Base-by-base conservation (phyloP, 148 eudicot genomes). In the Limonium bicolor region DNA sequence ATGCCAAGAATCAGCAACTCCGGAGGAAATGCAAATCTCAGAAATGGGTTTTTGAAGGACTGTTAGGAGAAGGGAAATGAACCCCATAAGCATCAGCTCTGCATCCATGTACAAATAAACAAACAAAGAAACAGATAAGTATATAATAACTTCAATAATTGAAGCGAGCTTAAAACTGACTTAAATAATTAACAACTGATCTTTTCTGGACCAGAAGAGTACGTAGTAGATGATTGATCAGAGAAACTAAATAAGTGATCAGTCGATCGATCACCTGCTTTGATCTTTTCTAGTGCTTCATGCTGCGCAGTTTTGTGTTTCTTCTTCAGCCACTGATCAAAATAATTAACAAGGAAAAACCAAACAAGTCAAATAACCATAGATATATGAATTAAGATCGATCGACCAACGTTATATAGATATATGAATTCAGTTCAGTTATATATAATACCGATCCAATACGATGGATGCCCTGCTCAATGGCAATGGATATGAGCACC, bases 211-310 rank as follows among this genome's bases (percentile, higher is more conserved):
- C 3, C 7, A 38, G 12, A 0, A 18, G 10, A 10, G 41, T 16
- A 39, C 43, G n/a, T n/a, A n/a, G n/a, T n/a, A n/a, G n/a, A n/a
- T n/a, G n/a, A n/a, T n/a, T n/a, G n/a, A n/a, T n/a, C n/a, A n/a
- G n/a, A n/a, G n/a, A n/a, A n/a, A n/a, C n/a, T n/a, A n/a, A n/a
- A n/a, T n/a, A n/a, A n/a, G n/a, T n/a, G n/a, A n/a, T n/a, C n/a
- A n/a, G n/a, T n/a, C n/a, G n/a, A n/a, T n/a, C n/a, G n/a, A n/a
- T 0, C 7, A 38, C 43, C 43, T 39, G 43, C 19, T 39, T 39
- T 39, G 43, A 39, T 39, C 24, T 39, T 39, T 25, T 39, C 24
- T 2, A 39, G 43, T 39, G 43, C 43, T 39, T 39, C 43, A 25
- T 39, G 21, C n/a, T 18, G 43, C 5, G 19, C 21, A 18, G 21